Percentiles rank a stretch among this genome's conserved stretches.
Evolutionary conservation across 176 grass and related monocot species (phyloP).

Genomic region (Cenchrus americanus): DNA sequence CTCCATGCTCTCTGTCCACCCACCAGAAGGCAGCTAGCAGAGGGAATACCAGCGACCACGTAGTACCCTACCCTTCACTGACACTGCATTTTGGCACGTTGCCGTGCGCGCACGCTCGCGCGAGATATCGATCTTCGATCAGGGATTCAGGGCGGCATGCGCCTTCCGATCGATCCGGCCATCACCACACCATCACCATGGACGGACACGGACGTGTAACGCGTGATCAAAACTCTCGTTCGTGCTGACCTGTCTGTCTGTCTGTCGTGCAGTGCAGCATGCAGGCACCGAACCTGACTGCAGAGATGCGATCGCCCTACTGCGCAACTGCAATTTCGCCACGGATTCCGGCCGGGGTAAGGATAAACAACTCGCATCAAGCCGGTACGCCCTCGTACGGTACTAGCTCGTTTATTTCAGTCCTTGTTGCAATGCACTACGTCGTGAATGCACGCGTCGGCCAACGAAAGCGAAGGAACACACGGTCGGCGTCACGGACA

Average conservation of each 20-base stretch:
- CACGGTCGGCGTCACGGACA: not conserved
- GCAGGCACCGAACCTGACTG: not conserved
- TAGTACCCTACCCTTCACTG: not conserved
- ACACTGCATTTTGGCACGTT: constrained; percentile 20
- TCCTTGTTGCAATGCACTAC: not conserved
- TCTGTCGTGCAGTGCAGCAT: not conserved
- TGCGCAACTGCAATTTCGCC: not conserved
- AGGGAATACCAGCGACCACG: not conserved
- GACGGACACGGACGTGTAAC: not conserved
- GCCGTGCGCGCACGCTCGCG: not conserved
- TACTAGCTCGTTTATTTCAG: not conserved
- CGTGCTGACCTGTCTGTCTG: not conserved
- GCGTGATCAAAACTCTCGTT: not conserved
- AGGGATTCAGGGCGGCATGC: not conserved
- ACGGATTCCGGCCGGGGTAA: not conserved
- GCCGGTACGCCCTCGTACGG: not conserved
- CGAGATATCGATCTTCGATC: not conserved
- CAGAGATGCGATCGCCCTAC: too few species aligned
- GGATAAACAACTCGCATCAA: constrained; percentile 4
- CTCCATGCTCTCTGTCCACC: constrained; percentile 4
- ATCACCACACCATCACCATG: not conserved
- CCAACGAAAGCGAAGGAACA: too few species aligned
- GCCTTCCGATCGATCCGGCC: not conserved
- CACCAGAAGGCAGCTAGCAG: constrained; percentile 41
- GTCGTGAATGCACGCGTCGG: not conserved